Evolutionary conservation across 768 basidiomycete genomes (phyloP).

Genomic region (Gymnopilus dilepis): DNA sequence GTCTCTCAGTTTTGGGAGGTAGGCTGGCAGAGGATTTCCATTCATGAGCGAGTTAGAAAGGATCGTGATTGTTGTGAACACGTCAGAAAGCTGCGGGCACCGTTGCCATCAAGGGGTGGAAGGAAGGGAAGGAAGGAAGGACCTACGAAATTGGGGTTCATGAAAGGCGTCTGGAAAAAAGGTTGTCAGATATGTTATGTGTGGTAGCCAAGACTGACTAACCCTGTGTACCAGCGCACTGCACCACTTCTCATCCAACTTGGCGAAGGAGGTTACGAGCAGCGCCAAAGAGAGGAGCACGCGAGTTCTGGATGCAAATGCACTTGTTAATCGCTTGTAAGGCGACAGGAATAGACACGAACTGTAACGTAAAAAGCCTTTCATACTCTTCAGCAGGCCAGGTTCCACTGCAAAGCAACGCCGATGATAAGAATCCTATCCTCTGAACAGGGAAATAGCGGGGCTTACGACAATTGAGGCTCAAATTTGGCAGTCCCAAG

Average conservation of each 20-base stretch:
- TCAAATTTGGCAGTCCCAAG: constrained; percentile 45
- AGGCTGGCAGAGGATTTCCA: constrained; percentile 42
- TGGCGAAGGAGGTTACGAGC: constrained; percentile 44
- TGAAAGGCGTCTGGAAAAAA: constrained; percentile 43
- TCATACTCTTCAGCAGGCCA: constrained; percentile 49
- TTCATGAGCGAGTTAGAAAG: constrained; percentile 42
- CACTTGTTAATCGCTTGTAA: not conserved
- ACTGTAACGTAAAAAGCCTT: constrained; percentile 39
- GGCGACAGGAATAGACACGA: constrained; percentile 7
- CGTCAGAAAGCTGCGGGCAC: constrained; percentile 42
- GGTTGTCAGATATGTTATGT: not conserved
- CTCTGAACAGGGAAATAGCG: too few species aligned
- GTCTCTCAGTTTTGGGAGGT: constrained; percentile 45
- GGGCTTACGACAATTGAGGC: constrained; percentile 45
- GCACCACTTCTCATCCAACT: constrained; percentile 49
- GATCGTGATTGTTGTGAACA: constrained; percentile 47
- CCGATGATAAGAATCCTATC: too few species aligned
- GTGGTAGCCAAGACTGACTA: constrained; percentile 11
- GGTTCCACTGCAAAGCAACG: constrained; percentile 33
- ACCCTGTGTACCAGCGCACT: constrained; percentile 48
- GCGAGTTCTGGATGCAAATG: constrained; percentile 27
- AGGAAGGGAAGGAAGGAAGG: not conserved
- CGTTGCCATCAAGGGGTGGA: not conserved
- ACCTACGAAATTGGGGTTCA: constrained; percentile 51
- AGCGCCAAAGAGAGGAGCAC: constrained; percentile 40